Evolutionary conservation across 2,329 filamentous ascomycete genomes (phyloP).

Genomic region (Neofusicoccum umdonicola): DNA sequence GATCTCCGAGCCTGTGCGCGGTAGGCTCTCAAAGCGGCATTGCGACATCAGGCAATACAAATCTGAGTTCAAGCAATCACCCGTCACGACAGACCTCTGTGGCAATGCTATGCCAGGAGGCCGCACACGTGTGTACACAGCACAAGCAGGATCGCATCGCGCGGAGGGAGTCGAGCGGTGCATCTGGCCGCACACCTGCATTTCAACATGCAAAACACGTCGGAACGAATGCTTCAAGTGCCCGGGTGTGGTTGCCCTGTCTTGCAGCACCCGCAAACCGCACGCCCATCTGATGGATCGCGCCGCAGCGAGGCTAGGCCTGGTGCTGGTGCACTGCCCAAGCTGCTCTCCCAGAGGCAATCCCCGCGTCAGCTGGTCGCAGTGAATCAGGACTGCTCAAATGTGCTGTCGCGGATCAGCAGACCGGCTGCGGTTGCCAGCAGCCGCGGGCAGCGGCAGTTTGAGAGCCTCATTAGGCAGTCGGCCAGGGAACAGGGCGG

Average conservation of each 20-base stretch:
- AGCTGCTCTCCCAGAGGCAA: background rate
- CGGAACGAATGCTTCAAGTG: background rate
- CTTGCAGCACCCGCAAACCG: background rate
- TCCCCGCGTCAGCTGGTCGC: background rate
- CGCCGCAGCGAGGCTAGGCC: background rate
- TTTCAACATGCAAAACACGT: background rate
- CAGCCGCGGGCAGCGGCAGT: background rate
- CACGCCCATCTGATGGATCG: background rate
- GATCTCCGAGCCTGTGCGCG: no score
- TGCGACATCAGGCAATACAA: no score
- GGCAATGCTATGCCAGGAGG: no score
- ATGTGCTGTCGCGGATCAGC: background rate
- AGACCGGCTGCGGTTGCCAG: conserved; percentile 8
- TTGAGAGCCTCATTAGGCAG: conserved; percentile 13
- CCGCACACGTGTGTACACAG: no score
- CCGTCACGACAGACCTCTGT: no score
- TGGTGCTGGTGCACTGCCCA: background rate
- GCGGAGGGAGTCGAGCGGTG: no score
- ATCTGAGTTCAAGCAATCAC: no score
- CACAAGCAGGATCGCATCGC: no score
- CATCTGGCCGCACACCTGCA: background rate
- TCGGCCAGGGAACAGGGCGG: background rate
- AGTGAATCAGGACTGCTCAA: background rate
- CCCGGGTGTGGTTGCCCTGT: background rate
- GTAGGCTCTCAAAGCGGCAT: no score